These are phyloP conservation scores for Neonectria ditissima DNA, from an alignment of 2,329 filamentous ascomycete genomes.

Conservation along the genomic window DNA sequence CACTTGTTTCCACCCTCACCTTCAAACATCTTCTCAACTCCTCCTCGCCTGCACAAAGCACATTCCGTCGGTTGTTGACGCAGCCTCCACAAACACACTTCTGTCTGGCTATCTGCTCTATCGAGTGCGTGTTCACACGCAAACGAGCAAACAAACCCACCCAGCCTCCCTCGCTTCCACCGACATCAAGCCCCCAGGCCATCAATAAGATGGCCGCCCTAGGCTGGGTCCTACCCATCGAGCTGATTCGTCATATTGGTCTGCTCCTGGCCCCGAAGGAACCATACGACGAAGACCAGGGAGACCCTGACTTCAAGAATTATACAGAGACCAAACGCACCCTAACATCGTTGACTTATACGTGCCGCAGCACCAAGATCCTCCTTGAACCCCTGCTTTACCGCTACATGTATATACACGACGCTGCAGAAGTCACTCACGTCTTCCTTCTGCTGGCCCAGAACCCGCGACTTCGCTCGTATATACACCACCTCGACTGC, in stretches of 20 bases:
- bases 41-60: background rate
- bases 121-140: no score
- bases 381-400: constrained; percentile 36
- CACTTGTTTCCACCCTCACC: background rate
- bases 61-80: no score
- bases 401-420: constrained; percentile 27
- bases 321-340: background rate
- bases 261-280: background rate
- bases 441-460: constrained; percentile 30
- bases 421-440: constrained; percentile 19
- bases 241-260: constrained; percentile 10
- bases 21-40: background rate
- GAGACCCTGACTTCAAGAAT: background rate
- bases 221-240: constrained; percentile 5
- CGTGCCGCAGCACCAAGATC: constrained; percentile 26
- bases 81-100: no score
- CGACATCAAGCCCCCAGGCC: no score
- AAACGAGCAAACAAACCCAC: no score
- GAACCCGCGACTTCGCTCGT: constrained; percentile 27
- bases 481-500: constrained; percentile 2
- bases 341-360: constrained; percentile 27
- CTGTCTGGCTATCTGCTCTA: no score
- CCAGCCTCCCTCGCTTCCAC: no score
- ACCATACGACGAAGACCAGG: background rate
- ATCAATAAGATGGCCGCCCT: background rate